Percentiles rank a stretch among this genome's conserved stretches.
Conservation (phyloP, 2,329 filamentous ascomycete genomes). For the Alternaria incomplexa region DNA sequence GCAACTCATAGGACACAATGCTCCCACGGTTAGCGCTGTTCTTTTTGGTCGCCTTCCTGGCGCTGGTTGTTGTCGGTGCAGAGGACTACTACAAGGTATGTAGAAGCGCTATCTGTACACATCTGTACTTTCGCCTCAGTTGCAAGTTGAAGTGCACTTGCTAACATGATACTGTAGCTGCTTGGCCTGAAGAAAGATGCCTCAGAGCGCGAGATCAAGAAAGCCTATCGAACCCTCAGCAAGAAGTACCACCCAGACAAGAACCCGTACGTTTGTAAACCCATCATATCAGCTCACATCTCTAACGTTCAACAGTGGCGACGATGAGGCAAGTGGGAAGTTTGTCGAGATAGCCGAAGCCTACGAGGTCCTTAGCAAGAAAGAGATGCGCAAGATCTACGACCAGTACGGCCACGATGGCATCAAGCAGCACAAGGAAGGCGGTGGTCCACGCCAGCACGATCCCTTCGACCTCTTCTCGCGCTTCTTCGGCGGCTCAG, state of each 20-base stretch:
- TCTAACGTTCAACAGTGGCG: slow-evolving; percentile 61
- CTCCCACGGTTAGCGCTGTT: slow-evolving; percentile 52
- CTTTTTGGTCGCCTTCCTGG: slow-evolving; percentile 51
- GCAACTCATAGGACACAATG: slow-evolving; percentile 44
- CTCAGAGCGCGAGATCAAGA: slow-evolving; percentile 87
- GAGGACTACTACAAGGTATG: slow-evolving; percentile 81
- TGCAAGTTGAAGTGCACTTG: not conserved
- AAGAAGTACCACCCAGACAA: slow-evolving; percentile 99
- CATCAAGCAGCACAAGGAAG: slow-evolving; percentile 79
- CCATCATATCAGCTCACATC: slow-evolving; percentile 9
- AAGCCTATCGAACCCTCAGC: slow-evolving; percentile 86
- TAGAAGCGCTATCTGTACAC: not conserved
- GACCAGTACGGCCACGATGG: slow-evolving; percentile 94
- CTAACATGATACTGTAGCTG: slow-evolving; percentile 61
- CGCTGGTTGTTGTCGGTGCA: slow-evolving; percentile 54
- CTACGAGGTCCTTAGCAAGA: slow-evolving; percentile 86
- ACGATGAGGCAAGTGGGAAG: slow-evolving; percentile 81
- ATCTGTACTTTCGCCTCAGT: not conserved
- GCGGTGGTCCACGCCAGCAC: slow-evolving; percentile 66
- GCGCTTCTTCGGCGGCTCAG: slow-evolving; percentile 92
- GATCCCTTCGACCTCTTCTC: slow-evolving; percentile 97
- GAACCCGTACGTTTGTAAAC: slow-evolving; percentile 75
- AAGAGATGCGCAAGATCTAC: slow-evolving; percentile 85
- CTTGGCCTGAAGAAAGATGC: slow-evolving; percentile 81
- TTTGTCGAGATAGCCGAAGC: slow-evolving; percentile 95